Conservation (phyloP, 2,329 filamentous ascomycete genomes). For the Cladosporium phlei region DNA sequence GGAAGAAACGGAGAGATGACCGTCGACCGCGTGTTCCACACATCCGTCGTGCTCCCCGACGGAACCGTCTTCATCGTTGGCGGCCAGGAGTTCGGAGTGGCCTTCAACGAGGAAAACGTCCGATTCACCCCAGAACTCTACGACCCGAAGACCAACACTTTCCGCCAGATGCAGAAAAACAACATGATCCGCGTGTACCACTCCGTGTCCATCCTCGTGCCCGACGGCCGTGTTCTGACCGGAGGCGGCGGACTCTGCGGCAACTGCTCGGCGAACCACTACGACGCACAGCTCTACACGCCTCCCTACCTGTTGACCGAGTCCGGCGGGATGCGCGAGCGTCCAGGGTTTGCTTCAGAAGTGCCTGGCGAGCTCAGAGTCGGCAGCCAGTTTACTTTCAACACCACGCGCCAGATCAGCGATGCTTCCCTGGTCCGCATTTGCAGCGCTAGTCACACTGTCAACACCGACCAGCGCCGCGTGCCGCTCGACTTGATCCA, state of each 20-base stretch:
- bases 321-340: background rate
- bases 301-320: conserved; percentile 52
- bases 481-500: conserved; percentile 37
- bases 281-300: conserved; percentile 52
- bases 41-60: no score
- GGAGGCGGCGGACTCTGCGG: conserved; percentile 53
- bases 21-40: no score
- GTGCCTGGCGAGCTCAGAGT: background rate
- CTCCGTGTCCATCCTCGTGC: conserved; percentile 45
- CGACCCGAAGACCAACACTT: no score
- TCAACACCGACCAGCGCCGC: conserved; percentile 56
- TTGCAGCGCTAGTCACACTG: conserved; percentile 50
- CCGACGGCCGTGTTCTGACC: conserved; percentile 48
- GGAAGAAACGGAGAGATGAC: no score
- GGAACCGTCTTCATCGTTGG: no score
- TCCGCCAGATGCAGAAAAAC: background rate
- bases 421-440: conserved; percentile 45
- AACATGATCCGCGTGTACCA: conserved; percentile 44
- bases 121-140: no score
- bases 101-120: no score
- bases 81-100: no score
- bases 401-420: background rate
- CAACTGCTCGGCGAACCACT: conserved; percentile 43
- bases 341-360: no score
- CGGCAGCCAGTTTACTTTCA: background rate